These are phyloP conservation scores for Copromyces sp. DNA, from an alignment of 495 filamentous ascomycete species.

Conservation along the genomic window DNA sequence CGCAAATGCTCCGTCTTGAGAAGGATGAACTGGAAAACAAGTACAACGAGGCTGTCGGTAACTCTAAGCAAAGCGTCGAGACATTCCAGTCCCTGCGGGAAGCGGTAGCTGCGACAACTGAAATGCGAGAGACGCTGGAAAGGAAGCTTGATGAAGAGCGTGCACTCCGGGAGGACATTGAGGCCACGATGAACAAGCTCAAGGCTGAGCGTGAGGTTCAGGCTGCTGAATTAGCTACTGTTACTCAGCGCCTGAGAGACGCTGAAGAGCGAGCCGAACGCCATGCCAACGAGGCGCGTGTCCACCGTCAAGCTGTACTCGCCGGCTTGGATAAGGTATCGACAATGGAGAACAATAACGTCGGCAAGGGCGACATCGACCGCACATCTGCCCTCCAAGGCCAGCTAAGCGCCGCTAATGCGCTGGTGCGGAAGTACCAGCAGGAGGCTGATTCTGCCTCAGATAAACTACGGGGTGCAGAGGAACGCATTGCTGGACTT, in stretches of 20 bases:
- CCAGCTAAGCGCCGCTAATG: conserved; percentile 68
- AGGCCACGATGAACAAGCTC: conserved; percentile 68
- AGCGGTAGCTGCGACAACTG: conserved; percentile 67
- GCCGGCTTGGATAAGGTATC: conserved; percentile 68
- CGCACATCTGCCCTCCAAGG: conserved; percentile 67
- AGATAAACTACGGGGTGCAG: conserved; percentile 82
- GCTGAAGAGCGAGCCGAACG: conserved; percentile 86
- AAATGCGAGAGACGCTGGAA: conserved; percentile 65
- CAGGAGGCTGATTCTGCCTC: conserved; percentile 78
- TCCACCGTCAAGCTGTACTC: conserved; percentile 75
- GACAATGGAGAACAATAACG: conserved; percentile 38
- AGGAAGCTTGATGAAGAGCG: conserved; percentile 79
- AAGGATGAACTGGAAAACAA: conserved; percentile 69
- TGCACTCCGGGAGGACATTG: conserved; percentile 61
- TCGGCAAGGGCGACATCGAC: conserved; percentile 54
- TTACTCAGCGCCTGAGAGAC: conserved; percentile 65
- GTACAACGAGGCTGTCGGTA: conserved; percentile 54
- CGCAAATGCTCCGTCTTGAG: conserved; percentile 67
- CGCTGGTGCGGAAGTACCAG: conserved; percentile 75
- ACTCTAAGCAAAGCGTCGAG: conserved; percentile 58
- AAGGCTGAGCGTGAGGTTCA: conserved; percentile 78
- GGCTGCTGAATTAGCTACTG: conserved; percentile 66
- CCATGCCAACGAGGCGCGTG: conserved; percentile 75
- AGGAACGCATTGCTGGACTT: conserved; percentile 90
- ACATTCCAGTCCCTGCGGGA: conserved; percentile 66